Conservation (phyloP, 768 basidiomycete species). For the Serpula lacrymans region DNA sequence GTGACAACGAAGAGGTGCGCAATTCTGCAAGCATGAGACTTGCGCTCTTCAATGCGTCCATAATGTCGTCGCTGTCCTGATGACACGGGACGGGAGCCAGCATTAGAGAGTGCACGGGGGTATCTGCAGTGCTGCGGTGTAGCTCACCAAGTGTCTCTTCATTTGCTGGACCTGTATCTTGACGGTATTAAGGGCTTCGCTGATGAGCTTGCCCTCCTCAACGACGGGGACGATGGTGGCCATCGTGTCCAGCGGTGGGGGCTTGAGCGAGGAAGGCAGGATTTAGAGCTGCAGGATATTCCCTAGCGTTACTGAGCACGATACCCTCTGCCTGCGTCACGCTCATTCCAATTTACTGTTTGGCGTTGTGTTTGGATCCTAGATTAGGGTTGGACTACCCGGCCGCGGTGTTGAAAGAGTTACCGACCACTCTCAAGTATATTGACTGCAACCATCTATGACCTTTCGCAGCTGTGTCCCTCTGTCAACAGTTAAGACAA, state of each 20-base stretch:
- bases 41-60: constrained; percentile 97
- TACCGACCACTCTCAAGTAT: too few relatives aligned
- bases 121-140: constrained; percentile 7
- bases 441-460: too few relatives aligned
- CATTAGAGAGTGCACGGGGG: background rate
- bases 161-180: constrained; percentile 93
- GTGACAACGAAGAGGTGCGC: constrained; percentile 86
- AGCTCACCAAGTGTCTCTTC: constrained; percentile 83
- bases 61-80: constrained; percentile 92
- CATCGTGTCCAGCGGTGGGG: constrained; percentile 10
- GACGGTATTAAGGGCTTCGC: constrained; percentile 81
- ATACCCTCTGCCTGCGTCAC: too few relatives aligned
- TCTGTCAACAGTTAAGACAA: too few relatives aligned
- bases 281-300: too few relatives aligned
- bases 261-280: too few relatives aligned
- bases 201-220: constrained; percentile 82
- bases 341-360: too few relatives aligned
- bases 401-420: too few relatives aligned
- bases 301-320: too few relatives aligned
- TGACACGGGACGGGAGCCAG: background rate
- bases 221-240: constrained; percentile 43
- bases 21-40: constrained; percentile 97
- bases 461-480: too few relatives aligned
- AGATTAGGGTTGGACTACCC: too few relatives aligned
- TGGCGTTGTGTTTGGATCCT: too few relatives aligned